Base-by-base conservation (phyloP, 108 stramenopile genomes). In the Tribonema minus region DNA sequence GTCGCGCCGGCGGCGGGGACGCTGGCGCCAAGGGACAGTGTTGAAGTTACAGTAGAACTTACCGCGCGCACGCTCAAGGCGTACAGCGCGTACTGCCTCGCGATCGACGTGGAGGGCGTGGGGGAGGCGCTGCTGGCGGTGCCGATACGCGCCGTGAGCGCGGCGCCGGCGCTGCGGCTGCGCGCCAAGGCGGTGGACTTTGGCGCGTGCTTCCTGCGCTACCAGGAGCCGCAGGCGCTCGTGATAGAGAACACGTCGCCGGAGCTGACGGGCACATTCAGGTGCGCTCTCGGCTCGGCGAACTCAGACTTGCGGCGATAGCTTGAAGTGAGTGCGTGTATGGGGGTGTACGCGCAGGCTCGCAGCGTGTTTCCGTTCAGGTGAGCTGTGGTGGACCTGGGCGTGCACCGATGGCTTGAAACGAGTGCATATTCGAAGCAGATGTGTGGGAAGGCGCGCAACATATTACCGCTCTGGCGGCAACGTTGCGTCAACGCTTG, bases 51-150 rank as follows among this genome's bases (percentile, higher is more conserved):
- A 7, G 72, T 90, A 15, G 65, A 60, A 28, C 87, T 89, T 61
- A 85, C 76, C 54, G 68, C 84, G 33, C 40, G 30, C 23, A 82
- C 88, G 3, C 84, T 88, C 32, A 87, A 86, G 72, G 74, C 39
- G 34, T 81, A 84, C 54, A 82, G 64, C 28, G 64, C 33, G 61
- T 76, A 72, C 80, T 78, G 71, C 46, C 81, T 90, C 34, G 78
- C 74, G 15, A 77, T 89, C 2, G 88, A 89, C 75, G 85, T 90
- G 12, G 61, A 72, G 3, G 81, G 75, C 3, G 87, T 90, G 25
- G 89, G 89, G 20, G 84, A 80, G 29, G 79, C 37, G 46, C 64
- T 87, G 7, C 77, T 86, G 20, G 69, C 80, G 41, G 59, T 90
- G 6, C 89, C 89, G 9, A 3, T 54, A 54, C 46, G 23, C 23